Evolutionary conservation across 441 rosid species (phyloP), one percentile per base, ranked within the genome.

Genomic region (Mallotus japonicus): DNA sequence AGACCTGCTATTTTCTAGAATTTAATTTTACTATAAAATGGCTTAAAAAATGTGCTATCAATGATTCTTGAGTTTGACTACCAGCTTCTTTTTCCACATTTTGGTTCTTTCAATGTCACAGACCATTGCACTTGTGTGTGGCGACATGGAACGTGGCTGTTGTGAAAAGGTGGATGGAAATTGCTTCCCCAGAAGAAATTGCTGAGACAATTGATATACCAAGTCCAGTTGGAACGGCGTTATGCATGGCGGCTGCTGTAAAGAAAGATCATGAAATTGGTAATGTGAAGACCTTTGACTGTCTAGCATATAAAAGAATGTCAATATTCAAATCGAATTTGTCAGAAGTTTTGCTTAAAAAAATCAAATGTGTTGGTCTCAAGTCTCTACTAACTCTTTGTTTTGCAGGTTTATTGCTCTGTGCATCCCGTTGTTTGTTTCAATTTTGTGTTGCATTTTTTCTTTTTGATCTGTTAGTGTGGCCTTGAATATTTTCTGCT

Each of bases 241-340:
- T 96, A 60, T 96, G 98, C 77, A 88, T 93, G 97, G 97, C 97
- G 0, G 96, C 99, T 79, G 84, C 92, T 77, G 70, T 87, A 47
- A 92, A 88, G 85, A 96, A 96, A 85, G 98, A 88, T 86, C 97
- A 89, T 77, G 98, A 90, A 90, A 80, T 74, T 81, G 99, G 99
- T 96, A 91, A 81, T 75, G 70, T 77, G 70, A 67, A 72, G 78
- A 73, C 75, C 74, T 64, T 73, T 42, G 69, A 62, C 51, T 69
- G 7, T 57, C 19, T 49, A 22, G 16, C 13, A 54, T 16, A 53
- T 54, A 53, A 40, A 15, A 60, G 40, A 37, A 46, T 28, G 13
- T 17, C 49, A 9, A 32, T 70, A 32, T 8, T 44, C 40, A 37
- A 37, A 37, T 3, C 6, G 6, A 37, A 37, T 37, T 37, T 37